Conservation (phyloP, 805 yeast genomes). For the Brettanomyces naardenensis region DNA sequence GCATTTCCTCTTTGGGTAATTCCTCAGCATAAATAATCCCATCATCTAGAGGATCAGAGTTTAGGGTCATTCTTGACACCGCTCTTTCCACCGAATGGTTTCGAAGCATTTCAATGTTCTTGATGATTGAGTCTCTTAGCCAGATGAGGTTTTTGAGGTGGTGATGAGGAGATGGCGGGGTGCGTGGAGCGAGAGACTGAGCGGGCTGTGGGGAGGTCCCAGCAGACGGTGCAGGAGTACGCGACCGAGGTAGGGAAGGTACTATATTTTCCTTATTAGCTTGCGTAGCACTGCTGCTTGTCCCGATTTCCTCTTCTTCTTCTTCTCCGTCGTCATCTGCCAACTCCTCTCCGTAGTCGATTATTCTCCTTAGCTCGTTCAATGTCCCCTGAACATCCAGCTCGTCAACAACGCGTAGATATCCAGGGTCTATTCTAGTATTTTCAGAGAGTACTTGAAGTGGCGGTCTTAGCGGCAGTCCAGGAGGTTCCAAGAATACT, state of each 20-base stretch:
- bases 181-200: neutral
- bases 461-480: neutral
- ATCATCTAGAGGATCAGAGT: neutral
- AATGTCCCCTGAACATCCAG: neutral
- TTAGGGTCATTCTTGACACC: conserved; percentile 1
- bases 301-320: neutral
- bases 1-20: neutral
- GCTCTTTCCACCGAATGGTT: neutral
- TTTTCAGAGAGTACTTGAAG: neutral
- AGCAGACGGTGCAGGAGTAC: too few relatives aligned
- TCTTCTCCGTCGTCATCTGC: conserved; percentile 1
- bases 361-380: neutral
- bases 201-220: neutral
- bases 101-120: neutral
- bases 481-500: neutral
- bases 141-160: neutral
- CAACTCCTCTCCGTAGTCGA: conserved; percentile 1
- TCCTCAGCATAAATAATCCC: neutral
- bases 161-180: too few relatives aligned
- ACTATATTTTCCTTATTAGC: neutral
- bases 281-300: neutral
- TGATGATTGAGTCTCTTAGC: neutral
- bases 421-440: too few relatives aligned
- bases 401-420: neutral
- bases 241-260: neutral